phyloP scores from a whole-genome alignment of 805 yeast species.

The Saccharomycopsis fermentans region DNA sequence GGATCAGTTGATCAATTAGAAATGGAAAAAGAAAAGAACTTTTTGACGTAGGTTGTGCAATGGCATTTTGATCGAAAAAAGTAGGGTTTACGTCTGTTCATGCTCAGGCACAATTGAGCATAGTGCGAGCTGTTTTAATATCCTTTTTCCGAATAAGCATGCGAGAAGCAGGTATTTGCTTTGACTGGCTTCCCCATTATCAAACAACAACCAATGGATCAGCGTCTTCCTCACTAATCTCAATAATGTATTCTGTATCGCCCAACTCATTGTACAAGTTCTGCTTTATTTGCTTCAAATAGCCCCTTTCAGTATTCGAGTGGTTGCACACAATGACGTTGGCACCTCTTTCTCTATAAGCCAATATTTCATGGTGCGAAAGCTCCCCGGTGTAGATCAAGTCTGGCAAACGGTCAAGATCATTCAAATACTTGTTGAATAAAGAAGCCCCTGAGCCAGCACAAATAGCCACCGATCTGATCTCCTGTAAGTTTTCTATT shows the following conservation, averaged over 20 bases:
- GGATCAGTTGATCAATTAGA: no score
- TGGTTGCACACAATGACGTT: constrained; percentile 77
- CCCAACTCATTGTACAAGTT: constrained; percentile 39
- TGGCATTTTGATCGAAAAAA: no score
- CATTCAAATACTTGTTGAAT: constrained; percentile 45
- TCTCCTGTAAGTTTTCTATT: constrained; percentile 22
- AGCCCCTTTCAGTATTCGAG: constrained; percentile 88
- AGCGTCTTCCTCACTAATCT: constrained; percentile 43
- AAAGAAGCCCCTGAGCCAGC: constrained; percentile 92
- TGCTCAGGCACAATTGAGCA: no score
- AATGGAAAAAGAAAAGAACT: no score
- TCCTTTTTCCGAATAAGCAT: no score
- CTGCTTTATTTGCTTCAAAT: constrained; percentile 41
- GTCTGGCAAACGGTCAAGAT: constrained; percentile 44
- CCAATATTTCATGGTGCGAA: constrained; percentile 85
- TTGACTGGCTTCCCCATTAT: no score
- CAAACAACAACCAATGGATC: constrained; percentile 48
- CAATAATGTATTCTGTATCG: constrained; percentile 28
- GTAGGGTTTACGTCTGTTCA: no score
- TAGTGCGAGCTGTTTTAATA: no score
- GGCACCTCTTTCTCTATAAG: constrained; percentile 58
- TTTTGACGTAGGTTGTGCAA: no score
- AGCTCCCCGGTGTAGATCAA: constrained; percentile 84
- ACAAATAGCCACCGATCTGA: constrained; percentile 68
- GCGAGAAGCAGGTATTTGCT: no score